These are phyloP conservation scores for Paramecium pentaurelia DNA, from an alignment of 73 alveolate genomes.

Conservation along the genomic window DNA sequence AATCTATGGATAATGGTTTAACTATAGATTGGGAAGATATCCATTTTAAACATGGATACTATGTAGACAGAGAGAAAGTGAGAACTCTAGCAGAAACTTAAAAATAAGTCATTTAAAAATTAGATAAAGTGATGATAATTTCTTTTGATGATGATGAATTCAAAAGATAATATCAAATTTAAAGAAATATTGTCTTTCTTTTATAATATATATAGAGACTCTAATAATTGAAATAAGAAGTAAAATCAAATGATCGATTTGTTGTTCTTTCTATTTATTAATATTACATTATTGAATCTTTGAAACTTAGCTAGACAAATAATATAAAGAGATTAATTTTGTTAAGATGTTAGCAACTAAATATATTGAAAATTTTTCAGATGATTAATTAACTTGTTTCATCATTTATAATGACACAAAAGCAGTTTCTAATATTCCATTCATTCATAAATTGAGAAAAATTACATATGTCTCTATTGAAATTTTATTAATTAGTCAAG, in stretches of 20 bases:
- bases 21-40: slow-evolving; percentile 62
- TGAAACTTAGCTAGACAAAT: slow-evolving; percentile 29
- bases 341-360: slow-evolving; percentile 57
- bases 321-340: slow-evolving; percentile 43
- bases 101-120: slow-evolving; percentile 22
- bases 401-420: slow-evolving; percentile 42
- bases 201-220: not conserved
- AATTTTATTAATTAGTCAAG: not conserved
- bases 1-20: slow-evolving; percentile 59
- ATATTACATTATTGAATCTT: slow-evolving; percentile 39
- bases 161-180: not conserved
- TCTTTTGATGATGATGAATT: slow-evolving; percentile 51
- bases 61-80: slow-evolving; percentile 26
- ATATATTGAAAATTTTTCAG: slow-evolving; percentile 60
- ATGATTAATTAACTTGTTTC: slow-evolving; percentile 39
- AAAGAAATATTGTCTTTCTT: not conserved
- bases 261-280: slow-evolving; percentile 47
- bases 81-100: slow-evolving; percentile 19
- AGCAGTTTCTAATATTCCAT: slow-evolving; percentile 32
- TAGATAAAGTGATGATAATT: slow-evolving; percentile 28
- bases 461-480: slow-evolving; percentile 40
- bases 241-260: slow-evolving; percentile 40
- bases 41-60: slow-evolving; percentile 51
- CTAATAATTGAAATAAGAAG: not conserved
- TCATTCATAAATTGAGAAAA: slow-evolving; percentile 46